Evolutionary conservation across 345 rosid species (phyloP), one percentile per base, ranked within the genome.

Genomic region (Cochlearia excelsa): DNA sequence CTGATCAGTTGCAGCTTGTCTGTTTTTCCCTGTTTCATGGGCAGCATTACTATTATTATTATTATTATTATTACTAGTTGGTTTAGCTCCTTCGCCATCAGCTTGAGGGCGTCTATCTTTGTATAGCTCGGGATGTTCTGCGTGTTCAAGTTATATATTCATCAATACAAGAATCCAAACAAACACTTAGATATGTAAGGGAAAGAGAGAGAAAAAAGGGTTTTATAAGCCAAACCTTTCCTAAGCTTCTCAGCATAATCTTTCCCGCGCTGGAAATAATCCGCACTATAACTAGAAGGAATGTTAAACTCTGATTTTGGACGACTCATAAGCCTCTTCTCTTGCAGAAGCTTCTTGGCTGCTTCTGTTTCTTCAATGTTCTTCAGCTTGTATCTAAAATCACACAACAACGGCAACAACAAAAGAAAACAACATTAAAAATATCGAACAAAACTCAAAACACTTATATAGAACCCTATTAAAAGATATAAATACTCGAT

Each of bases 331-430:
- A 89, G 82, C 77, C 97, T 80, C 71, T 81, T 93, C 75, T 93
- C 99, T 56, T 89, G 95, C 49, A 93, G 63, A 76, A 89, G 96
- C 94, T 89, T 93, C 63, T 93, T 93, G 26, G 99, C 97, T 51
- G 99, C 99, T 76, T 89, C 99, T 16, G 99, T 93, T 71, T 93
- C 99, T 70, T 89, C 95, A 51, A 93, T 93, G 73, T 93, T 93
- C 76, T 65, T 89, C 63, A 93, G 73, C 73, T 93, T 93, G 75
- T 76, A 93, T 65, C 99, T 93, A 82, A 57, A 64, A 5, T 16
- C 23, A 16, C 23, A 16, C 23, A 16, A 16, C 23, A 16, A 16
- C 23, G 0, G 0, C 23, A 16, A 16, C 23, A 16, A 16, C 23
- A 16, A 16, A 31, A 61, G 30, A 2, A 30, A n/a, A 30, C 2